Conservation (phyloP, 2,329 filamentous ascomycete genomes). For the Ascochyta viciae-villosae region DNA sequence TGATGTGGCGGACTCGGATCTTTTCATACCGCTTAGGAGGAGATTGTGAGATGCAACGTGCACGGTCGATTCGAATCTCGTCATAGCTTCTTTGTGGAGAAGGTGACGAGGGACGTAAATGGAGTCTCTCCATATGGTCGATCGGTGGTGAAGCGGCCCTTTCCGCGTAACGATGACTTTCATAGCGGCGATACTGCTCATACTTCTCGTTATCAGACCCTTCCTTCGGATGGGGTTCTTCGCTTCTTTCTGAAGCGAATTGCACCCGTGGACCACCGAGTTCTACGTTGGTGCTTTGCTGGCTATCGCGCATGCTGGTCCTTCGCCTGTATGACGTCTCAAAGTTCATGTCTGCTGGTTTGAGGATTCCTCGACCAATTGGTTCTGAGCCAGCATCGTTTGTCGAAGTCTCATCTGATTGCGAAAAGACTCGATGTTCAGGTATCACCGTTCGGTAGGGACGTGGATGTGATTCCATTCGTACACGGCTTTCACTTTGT, state of each 20-base stretch:
- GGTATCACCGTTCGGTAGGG: slow-evolving; percentile 31
- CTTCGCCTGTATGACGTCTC: slow-evolving; percentile 27
- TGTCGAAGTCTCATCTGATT: slow-evolving; percentile 29
- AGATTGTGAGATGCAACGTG: slow-evolving; percentile 25
- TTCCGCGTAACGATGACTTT: slow-evolving; percentile 22
- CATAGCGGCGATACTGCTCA: slow-evolving; percentile 21
- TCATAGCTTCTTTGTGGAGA: slow-evolving; percentile 21
- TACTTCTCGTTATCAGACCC: slow-evolving; percentile 13
- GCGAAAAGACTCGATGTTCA: slow-evolving; percentile 23
- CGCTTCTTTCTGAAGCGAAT: slow-evolving; percentile 28
- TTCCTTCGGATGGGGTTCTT: slow-evolving; percentile 14
- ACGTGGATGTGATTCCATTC: slow-evolving; percentile 35
- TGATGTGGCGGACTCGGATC: slow-evolving; percentile 21
- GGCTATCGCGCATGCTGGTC: slow-evolving; percentile 28
- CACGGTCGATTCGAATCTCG: slow-evolving; percentile 28
- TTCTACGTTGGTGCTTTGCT: slow-evolving; percentile 40
- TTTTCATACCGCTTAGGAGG: slow-evolving; percentile 21
- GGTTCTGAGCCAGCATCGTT: slow-evolving; percentile 23
- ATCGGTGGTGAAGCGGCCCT: slow-evolving; percentile 19
- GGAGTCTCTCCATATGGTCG: slow-evolving; percentile 28
- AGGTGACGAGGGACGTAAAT: slow-evolving; percentile 22
- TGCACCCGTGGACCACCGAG: slow-evolving; percentile 40
- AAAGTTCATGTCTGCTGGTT: slow-evolving; percentile 23
- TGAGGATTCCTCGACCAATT: slow-evolving; percentile 35
- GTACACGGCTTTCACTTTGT: slow-evolving; percentile 27